Evolutionary conservation across 2,329 filamentous ascomycete species (phyloP).

Genomic region (Xylogone sp.): DNA sequence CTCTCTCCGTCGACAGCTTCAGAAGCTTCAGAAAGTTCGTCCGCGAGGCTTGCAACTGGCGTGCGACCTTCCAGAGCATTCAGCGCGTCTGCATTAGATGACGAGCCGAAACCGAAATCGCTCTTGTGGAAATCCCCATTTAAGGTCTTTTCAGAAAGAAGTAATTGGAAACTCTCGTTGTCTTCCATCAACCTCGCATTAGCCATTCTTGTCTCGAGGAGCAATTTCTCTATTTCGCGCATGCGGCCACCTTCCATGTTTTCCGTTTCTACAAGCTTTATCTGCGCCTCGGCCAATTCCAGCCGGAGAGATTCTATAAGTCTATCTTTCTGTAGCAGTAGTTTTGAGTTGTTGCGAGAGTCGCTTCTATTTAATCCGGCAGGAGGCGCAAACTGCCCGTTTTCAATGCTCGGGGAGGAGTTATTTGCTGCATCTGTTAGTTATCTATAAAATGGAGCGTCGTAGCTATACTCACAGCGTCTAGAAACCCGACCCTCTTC

Average conservation of each 20-base stretch:
- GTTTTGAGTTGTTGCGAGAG: conserved; percentile 82
- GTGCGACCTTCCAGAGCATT: conserved; percentile 57
- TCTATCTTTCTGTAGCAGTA: conserved; percentile 93
- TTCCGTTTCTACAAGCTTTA: conserved; percentile 91
- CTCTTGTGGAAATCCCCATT: conserved; percentile 87
- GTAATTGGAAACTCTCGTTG: conserved; percentile 95
- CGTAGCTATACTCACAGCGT: conserved; percentile 43
- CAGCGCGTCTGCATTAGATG: conserved; percentile 59
- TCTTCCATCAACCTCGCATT: conserved; percentile 97
- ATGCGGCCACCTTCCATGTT: conserved; percentile 85
- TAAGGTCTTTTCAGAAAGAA: conserved; percentile 90
- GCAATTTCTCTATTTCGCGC: conserved; percentile 83
- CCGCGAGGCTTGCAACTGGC: conserved; percentile 67
- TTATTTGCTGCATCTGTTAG: conserved; percentile 33
- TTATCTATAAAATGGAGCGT: not conserved
- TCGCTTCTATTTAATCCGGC: conserved; percentile 83
- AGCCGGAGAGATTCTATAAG: conserved; percentile 88
- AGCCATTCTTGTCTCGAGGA: conserved; percentile 91
- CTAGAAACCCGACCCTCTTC: conserved; percentile 55
- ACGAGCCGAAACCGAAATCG: conserved; percentile 68
- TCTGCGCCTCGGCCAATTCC: conserved; percentile 90
- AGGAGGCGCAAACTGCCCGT: conserved; percentile 79
- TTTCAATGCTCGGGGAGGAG: conserved; percentile 67
- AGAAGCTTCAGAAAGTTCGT: conserved; percentile 78
- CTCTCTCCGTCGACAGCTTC: conserved; percentile 60